Percentiles rank a stretch among this genome's conserved stretches.
phyloP scores from a whole-genome alignment of 345 rosid genomes.

The Punica granatum region DNA sequence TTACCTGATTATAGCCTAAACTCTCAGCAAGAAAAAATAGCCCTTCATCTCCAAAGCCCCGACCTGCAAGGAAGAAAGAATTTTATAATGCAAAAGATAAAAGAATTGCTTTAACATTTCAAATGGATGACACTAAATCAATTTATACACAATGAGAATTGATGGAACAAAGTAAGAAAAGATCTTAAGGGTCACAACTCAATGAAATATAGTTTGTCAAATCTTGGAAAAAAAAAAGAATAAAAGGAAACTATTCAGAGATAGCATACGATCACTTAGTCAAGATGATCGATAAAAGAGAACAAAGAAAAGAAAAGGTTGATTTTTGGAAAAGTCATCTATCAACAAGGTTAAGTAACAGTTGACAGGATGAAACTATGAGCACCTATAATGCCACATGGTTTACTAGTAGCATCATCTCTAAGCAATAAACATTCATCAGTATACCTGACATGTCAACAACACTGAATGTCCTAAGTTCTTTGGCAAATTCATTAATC shows the following conservation, averaged over 20 bases:
- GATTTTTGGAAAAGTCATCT: background rate
- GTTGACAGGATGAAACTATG: background rate
- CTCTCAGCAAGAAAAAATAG: slow-evolving; percentile 78
- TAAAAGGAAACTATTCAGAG: background rate
- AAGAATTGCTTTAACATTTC: background rate
- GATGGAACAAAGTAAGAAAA: background rate
- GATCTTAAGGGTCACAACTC: background rate
- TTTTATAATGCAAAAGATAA: background rate
- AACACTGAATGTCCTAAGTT: slow-evolving; percentile 59
- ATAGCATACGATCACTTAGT: too few relatives aligned
- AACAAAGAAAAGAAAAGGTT: background rate
- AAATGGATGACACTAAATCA: background rate
- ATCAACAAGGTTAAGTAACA: background rate
- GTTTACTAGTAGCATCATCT: background rate
- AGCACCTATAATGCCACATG: background rate
- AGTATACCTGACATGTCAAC: slow-evolving; percentile 94
- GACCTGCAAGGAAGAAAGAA: slow-evolving; percentile 37
- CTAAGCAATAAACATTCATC: background rate
- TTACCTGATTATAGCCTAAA: slow-evolving; percentile 88
- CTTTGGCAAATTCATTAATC: slow-evolving; percentile 78
- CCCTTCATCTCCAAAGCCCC: slow-evolving; percentile 94
- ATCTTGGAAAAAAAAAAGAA: background rate
- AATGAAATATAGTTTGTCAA: background rate
- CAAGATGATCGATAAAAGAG: background rate
- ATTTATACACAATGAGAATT: background rate